Conservation (phyloP, 495 filamentous ascomycete species). For the Penicillium roqueforti region DNA sequence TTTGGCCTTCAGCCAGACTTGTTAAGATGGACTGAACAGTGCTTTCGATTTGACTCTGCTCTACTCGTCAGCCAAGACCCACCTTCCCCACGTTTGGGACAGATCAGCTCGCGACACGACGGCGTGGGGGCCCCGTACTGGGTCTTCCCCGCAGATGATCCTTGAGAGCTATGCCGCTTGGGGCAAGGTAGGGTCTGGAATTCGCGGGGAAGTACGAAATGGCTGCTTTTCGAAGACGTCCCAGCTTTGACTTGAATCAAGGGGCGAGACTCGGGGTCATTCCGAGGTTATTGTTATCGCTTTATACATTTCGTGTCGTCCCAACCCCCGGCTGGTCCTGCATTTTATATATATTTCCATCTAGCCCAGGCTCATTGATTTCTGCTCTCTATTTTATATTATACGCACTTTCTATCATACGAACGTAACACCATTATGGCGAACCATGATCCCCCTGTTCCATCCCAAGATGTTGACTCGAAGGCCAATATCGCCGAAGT, state of each 20-base stretch:
- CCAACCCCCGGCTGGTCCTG: background rate
- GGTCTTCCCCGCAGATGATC: conserved; percentile 20
- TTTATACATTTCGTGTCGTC: background rate
- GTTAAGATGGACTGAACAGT: background rate
- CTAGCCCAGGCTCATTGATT: background rate
- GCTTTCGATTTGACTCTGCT: background rate
- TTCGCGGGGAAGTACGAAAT: conserved; percentile 8
- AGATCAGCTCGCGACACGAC: conserved; percentile 2
- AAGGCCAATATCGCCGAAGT: conserved; percentile 23
- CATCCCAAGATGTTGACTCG: conserved; percentile 18
- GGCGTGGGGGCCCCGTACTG: conserved; percentile 6
- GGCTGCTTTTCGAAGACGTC: background rate
- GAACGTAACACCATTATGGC: conserved; percentile 14
- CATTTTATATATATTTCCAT: background rate
- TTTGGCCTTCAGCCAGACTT: background rate
- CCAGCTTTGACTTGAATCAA: background rate
- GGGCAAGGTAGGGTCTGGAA: conserved; percentile 4
- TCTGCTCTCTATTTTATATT: background rate
- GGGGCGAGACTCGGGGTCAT: background rate
- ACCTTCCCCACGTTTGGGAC: background rate
- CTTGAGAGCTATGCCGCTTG: background rate
- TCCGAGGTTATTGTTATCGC: background rate
- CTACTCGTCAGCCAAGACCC: conserved; percentile 20
- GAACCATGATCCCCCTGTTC: background rate
- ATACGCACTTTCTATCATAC: background rate